Evolutionary conservation across 2,329 filamentous ascomycete genomes (phyloP), one percentile per base, ranked within the genome.

Genomic region (Nigrospora osmanthi): DNA sequence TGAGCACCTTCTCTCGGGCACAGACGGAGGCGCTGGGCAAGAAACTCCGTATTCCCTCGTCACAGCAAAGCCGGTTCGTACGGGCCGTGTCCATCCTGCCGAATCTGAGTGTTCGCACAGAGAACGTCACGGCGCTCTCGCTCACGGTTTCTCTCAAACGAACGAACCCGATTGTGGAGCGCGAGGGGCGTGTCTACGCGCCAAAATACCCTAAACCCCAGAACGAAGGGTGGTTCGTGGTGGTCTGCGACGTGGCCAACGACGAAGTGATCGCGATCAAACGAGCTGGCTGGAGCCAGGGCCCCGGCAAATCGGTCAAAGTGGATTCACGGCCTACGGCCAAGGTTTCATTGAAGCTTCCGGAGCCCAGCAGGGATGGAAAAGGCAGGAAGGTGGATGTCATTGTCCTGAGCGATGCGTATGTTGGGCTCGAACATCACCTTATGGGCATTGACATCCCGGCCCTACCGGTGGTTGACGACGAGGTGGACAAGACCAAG

Each of bases 121-220:
- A 74, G 1, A 72, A 79, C 33, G 65, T 83, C 38, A 87, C 80
- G 2, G 74, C 83, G 0, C 64, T 76, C 2, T 79, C 79, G 0
- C 59, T 95, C 3, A 78, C 76, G 0, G 69, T 93, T 11, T 66
- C 68, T 2, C 61, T 96, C 13, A 72, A 70, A 36, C 81, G 90
- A 0, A 68, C 77, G 41, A 95, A 95, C 62, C 60, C 76, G 1
- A 64, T 84, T 4, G 69, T 71, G 12, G 77, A 85, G 58, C 69
- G 73, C 10, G 85, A 89, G 2, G 82, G 79, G 40, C 79, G 85
- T 49, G 85, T 96, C 59, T 95, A 84, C 56, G 89, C 93, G 0
- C 91, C 94, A 3, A 77, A 79, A 17, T 97, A 95, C 67, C 91
- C 91, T 1, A 98, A 98, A 66, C 82, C 89, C 14, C 93, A 98